Percentiles rank a stretch among this genome's conserved stretches.
phyloP scores from a whole-genome alignment of 495 filamentous ascomycete species.

The Cenococcum geophilum region DNA sequence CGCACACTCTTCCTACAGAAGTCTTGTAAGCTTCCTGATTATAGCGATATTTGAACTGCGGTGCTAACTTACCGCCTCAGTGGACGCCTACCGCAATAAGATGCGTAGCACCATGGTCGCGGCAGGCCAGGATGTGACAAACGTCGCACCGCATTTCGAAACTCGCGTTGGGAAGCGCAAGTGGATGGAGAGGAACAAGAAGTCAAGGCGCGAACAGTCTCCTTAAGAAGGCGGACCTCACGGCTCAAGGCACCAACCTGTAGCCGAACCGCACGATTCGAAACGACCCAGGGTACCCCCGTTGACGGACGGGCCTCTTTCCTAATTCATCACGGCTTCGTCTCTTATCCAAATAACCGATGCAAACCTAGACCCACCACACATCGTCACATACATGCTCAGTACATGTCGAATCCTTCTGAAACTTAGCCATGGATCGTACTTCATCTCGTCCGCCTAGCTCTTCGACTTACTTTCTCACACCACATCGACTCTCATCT shows the following conservation, averaged over 20 bases:
- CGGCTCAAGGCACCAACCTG: background rate
- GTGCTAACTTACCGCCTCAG: slow-evolving; percentile 44
- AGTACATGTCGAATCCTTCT: background rate
- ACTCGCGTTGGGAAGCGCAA: slow-evolving; percentile 80
- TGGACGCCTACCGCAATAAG: slow-evolving; percentile 93
- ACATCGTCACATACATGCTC: background rate
- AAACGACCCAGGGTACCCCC: background rate
- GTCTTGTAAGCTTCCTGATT: slow-evolving; percentile 63
- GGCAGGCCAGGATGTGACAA: slow-evolving; percentile 62
- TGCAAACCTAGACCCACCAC: background rate
- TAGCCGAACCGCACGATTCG: background rate
- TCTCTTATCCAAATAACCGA: background rate
- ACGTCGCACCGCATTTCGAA: slow-evolving; percentile 77
- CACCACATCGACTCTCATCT: too few relatives aligned
- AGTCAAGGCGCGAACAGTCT: slow-evolving; percentile 30
- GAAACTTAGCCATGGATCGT: background rate
- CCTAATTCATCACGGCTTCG: background rate
- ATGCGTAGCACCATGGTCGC: slow-evolving; percentile 73
- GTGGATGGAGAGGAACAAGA: slow-evolving; percentile 61
- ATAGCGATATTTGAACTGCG: background rate
- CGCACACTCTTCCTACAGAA: slow-evolving; percentile 85
- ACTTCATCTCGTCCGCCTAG: background rate
- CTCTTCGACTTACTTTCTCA: too few relatives aligned
- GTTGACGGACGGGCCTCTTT: background rate
- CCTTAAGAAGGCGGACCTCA: slow-evolving; percentile 19